Percentiles rank a stretch among this genome's conserved stretches.
phyloP scores from a whole-genome alignment of 1,284 basidiomycete genomes.

The Cronartium quercuum region DNA sequence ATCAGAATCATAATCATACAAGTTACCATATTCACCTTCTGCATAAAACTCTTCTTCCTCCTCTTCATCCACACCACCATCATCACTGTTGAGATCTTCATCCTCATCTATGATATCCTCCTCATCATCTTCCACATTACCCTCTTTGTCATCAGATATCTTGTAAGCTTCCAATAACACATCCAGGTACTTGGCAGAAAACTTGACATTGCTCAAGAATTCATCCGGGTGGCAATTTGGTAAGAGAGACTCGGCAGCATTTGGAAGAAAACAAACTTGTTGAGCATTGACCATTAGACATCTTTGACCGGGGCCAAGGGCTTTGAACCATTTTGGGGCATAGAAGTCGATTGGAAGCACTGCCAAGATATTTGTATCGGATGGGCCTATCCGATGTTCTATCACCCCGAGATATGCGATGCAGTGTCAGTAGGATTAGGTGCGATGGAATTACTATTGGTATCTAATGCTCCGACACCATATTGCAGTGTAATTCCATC shows the following conservation, averaged over 20 bases:
- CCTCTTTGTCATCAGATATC: background rate
- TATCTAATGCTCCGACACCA: too few relatives aligned
- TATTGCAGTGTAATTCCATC: too few relatives aligned
- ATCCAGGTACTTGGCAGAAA: constrained; percentile 5
- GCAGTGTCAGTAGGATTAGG: too few relatives aligned
- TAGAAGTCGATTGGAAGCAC: constrained; percentile 37
- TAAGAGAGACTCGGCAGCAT: constrained; percentile 17
- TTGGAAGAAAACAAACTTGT: constrained; percentile 5
- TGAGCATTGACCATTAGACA: constrained; percentile 1
- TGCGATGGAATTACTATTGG: too few relatives aligned
- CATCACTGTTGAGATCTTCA: background rate
- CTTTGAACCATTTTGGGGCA: constrained; percentile 7
- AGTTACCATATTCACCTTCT: background rate
- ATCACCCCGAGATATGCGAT: too few relatives aligned
- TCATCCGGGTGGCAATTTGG: background rate
- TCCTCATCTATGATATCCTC: background rate
- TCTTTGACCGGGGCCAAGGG: background rate
- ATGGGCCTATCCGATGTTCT: too few relatives aligned
- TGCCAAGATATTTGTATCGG: too few relatives aligned
- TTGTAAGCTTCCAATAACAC: background rate
- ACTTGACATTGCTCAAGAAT: background rate
- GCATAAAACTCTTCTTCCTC: background rate
- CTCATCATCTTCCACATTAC: background rate
- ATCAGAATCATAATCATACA: constrained; percentile 6
- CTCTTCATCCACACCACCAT: background rate